A percentile compares a stretch with the other conserved stretches of the same genome.
phyloP scores from a whole-genome alignment of 176 grass and related monocot species.

The Zoysia japonica region DNA sequence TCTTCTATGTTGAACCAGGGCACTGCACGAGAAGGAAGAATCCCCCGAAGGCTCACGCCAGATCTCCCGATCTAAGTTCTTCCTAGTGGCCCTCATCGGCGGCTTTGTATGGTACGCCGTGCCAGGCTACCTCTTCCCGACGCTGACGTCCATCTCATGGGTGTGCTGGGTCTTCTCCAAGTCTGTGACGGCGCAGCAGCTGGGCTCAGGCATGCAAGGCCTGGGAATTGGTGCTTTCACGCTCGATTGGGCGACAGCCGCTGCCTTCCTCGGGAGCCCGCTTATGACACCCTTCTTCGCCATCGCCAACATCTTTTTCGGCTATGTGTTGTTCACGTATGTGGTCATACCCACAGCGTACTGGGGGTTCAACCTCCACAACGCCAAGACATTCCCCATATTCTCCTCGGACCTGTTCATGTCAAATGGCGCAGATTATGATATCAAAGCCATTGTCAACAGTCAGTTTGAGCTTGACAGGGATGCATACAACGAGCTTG shows the following conservation, averaged over 20 bases:
- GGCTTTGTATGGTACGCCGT: slow-evolving; percentile 77
- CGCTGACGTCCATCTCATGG: slow-evolving; percentile 69
- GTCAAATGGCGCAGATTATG: slow-evolving; percentile 35
- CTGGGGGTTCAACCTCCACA: slow-evolving; percentile 40
- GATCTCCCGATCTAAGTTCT: slow-evolving; percentile 52
- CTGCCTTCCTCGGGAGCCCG: too few species aligned
- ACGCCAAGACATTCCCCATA: slow-evolving; percentile 62
- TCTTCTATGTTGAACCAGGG: slow-evolving; percentile 35
- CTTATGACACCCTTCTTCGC: too few species aligned
- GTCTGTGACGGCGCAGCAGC: slow-evolving; percentile 78
- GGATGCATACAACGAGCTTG: slow-evolving; percentile 55
- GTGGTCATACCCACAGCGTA: too few species aligned
- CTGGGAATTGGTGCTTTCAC: slow-evolving; percentile 65
- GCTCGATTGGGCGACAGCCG: too few species aligned
- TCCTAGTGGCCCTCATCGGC: slow-evolving; percentile 77
- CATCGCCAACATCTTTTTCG: too few species aligned
- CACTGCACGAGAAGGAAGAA: slow-evolving; percentile 73
- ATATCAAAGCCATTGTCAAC: slow-evolving; percentile 76
- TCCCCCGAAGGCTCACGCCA: too few species aligned
- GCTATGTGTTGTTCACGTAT: too few species aligned
- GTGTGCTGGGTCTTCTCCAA: slow-evolving; percentile 79
- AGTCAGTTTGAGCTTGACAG: slow-evolving; percentile 70
- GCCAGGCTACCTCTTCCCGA: slow-evolving; percentile 80
- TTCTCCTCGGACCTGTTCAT: slow-evolving; percentile 76
- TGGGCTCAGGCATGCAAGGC: slow-evolving; percentile 79